phyloP scores from a whole-genome alignment of 83 land plant species.

The Picea mariana region DNA sequence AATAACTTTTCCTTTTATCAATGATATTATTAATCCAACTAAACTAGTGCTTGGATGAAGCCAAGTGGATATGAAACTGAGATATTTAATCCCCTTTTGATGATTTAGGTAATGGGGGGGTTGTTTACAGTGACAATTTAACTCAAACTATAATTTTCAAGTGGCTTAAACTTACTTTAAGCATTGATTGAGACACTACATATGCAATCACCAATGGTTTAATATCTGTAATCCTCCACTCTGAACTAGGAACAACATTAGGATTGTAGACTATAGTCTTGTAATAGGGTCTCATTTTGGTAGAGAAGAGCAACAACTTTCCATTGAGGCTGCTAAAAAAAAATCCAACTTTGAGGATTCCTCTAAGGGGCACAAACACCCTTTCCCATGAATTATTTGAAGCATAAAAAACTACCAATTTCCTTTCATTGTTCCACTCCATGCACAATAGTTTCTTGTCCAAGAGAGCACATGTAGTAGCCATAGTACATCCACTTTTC shows the following conservation, averaged over 20 bases:
- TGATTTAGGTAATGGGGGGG: neutral
- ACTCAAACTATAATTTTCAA: too few relatives aligned
- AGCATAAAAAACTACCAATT: conserved; percentile 56
- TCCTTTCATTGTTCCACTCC: conserved; percentile 85
- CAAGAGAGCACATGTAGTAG: conserved; percentile 67
- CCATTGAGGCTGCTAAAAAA: conserved; percentile 55
- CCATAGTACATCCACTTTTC: conserved; percentile 88
- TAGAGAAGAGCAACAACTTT: conserved; percentile 64
- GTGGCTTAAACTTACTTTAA: too few relatives aligned
- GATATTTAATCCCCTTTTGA: too few relatives aligned
- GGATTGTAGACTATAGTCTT: conserved; percentile 69
- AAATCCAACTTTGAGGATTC: conserved; percentile 56
- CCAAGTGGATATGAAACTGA: too few relatives aligned
- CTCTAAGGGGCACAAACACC: conserved; percentile 65
- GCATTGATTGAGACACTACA: conserved; percentile 57
- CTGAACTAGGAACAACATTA: conserved; percentile 46
- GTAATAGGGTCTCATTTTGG: conserved; percentile 40
- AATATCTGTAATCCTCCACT: conserved; percentile 61
- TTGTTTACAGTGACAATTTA: neutral
- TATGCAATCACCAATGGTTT: conserved; percentile 72
- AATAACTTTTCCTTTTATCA: too few relatives aligned
- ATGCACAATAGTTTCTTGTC: conserved; percentile 64
- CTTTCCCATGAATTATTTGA: conserved; percentile 64
- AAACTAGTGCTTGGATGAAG: too few relatives aligned
- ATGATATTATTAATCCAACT: too few relatives aligned